Evolutionary conservation across 169 alveolate genomes (phyloP).

Genomic region (Besnoitia besnoiti): DNA sequence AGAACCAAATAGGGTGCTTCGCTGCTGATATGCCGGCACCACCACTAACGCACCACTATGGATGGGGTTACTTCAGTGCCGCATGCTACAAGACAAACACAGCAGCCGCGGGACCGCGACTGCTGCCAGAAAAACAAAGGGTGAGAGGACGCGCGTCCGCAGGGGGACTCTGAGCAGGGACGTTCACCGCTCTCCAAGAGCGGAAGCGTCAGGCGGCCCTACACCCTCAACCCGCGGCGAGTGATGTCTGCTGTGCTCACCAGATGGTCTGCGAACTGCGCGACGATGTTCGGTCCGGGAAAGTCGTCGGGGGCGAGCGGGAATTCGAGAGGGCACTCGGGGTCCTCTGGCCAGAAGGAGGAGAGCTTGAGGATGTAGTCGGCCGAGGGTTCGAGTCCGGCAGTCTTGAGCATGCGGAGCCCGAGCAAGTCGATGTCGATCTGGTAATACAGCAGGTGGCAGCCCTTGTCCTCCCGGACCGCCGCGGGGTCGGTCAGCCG

Average conservation of each 20-base stretch:
- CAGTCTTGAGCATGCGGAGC: conserved; percentile 22
- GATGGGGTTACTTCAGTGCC: no score
- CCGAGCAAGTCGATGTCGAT: conserved; percentile 60
- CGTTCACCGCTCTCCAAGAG: no score
- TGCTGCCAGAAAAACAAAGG: no score
- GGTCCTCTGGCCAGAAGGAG: conserved; percentile 62
- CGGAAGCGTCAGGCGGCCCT: no score
- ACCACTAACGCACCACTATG: no score
- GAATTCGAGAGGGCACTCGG: conserved; percentile 50
- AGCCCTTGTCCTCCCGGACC: neutral
- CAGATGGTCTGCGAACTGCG: conserved; percentile 35
- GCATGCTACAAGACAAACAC: no score
- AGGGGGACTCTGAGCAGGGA: no score
- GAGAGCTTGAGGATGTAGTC: conserved; percentile 44
- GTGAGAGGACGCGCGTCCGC: no score
- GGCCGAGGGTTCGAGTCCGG: conserved; percentile 11
- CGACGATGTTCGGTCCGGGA: conserved; percentile 57
- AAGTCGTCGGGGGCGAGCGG: conserved; percentile 2
- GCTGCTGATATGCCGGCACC: no score
- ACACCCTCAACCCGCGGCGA: no score
- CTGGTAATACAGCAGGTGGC: conserved; percentile 41
- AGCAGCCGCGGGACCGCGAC: no score
- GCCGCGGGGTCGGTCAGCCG: conserved; percentile 39
- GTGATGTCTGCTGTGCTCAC: neutral
- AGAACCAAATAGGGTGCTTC: no score